Evolutionary conservation across 805 yeast species (phyloP).

Genomic region (Saturnispora sanitii): DNA sequence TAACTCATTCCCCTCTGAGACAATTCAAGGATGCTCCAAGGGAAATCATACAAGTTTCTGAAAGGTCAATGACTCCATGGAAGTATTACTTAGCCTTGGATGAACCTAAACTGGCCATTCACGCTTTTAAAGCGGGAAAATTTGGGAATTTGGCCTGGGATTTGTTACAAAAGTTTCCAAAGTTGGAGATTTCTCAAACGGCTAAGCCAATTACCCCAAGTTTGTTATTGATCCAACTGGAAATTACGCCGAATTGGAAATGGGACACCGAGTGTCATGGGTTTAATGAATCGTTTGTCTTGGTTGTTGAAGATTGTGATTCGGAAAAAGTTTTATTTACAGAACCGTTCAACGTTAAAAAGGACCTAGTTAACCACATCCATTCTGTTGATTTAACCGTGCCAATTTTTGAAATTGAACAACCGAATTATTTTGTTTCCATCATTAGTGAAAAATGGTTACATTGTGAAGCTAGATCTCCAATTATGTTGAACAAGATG

Average conservation of each 20-base stretch:
- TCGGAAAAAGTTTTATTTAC: conserved; percentile 63
- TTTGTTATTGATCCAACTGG: conserved; percentile 55
- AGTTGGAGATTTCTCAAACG: conserved; percentile 44
- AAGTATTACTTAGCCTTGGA: conserved; percentile 58
- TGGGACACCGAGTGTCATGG: conserved; percentile 70
- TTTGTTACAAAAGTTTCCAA: conserved; percentile 65
- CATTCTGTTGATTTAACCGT: conserved; percentile 59
- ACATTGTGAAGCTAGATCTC: conserved; percentile 54
- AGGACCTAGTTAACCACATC: conserved; percentile 40
- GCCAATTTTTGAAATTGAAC: conserved; percentile 43
- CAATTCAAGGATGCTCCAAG: conserved; percentile 68
- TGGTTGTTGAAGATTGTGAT: conserved; percentile 74
- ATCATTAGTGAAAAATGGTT: conserved; percentile 80
- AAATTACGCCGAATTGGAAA: conserved; percentile 59
- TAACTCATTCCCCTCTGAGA: conserved; percentile 73
- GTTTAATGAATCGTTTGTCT: conserved; percentile 49
- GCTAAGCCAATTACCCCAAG: conserved; percentile 74
- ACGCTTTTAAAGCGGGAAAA: conserved; percentile 64
- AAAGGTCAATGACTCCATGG: conserved; percentile 80
- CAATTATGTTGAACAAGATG: conserved; percentile 45
- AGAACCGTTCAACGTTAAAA: conserved; percentile 44
- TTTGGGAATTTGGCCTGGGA: conserved; percentile 52
- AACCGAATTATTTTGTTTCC: conserved; percentile 65
- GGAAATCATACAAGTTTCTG: conserved; percentile 65
- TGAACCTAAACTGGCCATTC: conserved; percentile 64